phyloP scores from a whole-genome alignment of 257 asterid genomes.

The Solanum appendiculatum region DNA sequence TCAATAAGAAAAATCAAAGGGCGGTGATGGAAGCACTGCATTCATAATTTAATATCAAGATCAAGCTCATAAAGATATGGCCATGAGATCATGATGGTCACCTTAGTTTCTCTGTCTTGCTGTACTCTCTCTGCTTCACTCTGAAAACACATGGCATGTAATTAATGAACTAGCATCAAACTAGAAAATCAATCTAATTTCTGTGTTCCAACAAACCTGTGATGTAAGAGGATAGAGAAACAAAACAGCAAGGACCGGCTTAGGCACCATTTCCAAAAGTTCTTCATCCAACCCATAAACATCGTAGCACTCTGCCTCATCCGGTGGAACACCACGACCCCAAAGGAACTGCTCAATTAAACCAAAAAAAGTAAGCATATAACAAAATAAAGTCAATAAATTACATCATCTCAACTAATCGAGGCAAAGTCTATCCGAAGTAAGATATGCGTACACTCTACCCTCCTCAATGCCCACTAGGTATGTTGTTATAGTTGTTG shows the following conservation, averaged over 20 bases:
- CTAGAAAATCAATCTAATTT: neutral
- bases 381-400: neutral
- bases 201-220: slow-evolving; percentile 31
- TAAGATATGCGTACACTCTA: neutral
- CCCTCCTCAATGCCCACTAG: neutral
- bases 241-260: slow-evolving; percentile 85
- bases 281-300: slow-evolving; percentile 93
- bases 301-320: slow-evolving; percentile 82
- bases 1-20: neutral
- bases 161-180: neutral
- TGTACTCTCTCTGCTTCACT: slow-evolving; percentile 74
- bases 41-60: neutral
- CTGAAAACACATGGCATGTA: slow-evolving; percentile 27
- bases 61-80: neutral
- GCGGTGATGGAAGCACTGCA: neutral
- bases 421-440: neutral
- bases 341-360: slow-evolving; percentile 58
- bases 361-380: neutral
- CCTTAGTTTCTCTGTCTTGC: slow-evolving; percentile 57
- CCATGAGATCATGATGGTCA: slow-evolving; percentile 8
- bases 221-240: slow-evolving; percentile 75
- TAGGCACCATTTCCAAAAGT: slow-evolving; percentile 84
- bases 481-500: neutral
- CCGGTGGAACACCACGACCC: slow-evolving; percentile 79
- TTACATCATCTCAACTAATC: neutral